Evolutionary conservation across 192 early-diverging fungal species (phyloP).

Genomic region (Umbelopsis isabellina): DNA sequence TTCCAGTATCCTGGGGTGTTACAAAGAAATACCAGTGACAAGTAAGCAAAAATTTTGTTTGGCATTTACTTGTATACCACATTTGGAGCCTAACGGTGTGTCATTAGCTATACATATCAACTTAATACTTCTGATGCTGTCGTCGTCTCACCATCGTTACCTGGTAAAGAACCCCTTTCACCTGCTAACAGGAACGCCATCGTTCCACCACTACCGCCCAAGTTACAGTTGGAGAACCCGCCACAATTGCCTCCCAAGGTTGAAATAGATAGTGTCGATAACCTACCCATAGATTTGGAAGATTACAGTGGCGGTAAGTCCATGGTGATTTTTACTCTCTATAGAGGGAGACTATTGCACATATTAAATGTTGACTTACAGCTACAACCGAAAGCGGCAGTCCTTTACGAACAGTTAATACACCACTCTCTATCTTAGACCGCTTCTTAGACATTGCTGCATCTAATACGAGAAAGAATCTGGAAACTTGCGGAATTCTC

Average conservation of each 20-base stretch:
- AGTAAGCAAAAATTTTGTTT: slow-evolving; percentile 22
- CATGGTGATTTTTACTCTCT: neutral
- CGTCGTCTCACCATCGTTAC: neutral
- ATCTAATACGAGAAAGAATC: slow-evolving; percentile 72
- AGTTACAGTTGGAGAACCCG: neutral
- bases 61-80: neutral
- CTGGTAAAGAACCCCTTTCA: neutral
- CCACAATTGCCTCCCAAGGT: slow-evolving; percentile 28
- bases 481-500: slow-evolving; percentile 90
- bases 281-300: neutral
- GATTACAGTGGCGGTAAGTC: slow-evolving; percentile 1
- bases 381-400: slow-evolving; percentile 59
- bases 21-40: slow-evolving; percentile 36
- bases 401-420: slow-evolving; percentile 64
- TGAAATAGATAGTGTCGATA: slow-evolving; percentile 6
- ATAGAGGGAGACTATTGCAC: no score
- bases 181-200: slow-evolving; percentile 8
- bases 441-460: slow-evolving; percentile 74
- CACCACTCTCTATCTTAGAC: slow-evolving; percentile 68
- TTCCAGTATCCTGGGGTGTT: slow-evolving; percentile 21
- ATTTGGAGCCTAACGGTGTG: neutral
- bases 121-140: neutral
- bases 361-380: neutral
- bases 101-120: slow-evolving; percentile 8
- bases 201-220: slow-evolving; percentile 31